Conservation (phyloP, 768 basidiomycete genomes). For the Suillus bovinus region DNA sequence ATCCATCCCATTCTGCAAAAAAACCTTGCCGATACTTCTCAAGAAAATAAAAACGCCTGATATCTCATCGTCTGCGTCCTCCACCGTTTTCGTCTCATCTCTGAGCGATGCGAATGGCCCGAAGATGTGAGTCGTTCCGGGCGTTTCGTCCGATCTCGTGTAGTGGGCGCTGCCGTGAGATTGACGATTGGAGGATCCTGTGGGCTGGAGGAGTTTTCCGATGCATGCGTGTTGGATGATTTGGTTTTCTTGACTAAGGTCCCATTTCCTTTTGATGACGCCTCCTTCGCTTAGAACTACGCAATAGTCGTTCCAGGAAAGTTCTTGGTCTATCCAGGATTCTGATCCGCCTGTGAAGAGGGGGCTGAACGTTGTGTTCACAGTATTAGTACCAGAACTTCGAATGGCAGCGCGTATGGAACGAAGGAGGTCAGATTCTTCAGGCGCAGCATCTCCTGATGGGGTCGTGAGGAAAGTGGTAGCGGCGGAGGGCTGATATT, state of each 20-base stretch:
- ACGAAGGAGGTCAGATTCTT: conserved; percentile 46
- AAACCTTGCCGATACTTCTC: conserved; percentile 72
- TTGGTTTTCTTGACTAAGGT: conserved; percentile 68
- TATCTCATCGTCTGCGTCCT: conserved; percentile 39
- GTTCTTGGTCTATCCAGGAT: conserved; percentile 55
- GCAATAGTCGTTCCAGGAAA: conserved; percentile 66
- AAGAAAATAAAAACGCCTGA: conserved; percentile 77
- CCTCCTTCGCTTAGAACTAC: conserved; percentile 70
- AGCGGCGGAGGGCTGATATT: conserved; percentile 45
- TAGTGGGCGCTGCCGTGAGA: conserved; percentile 31
- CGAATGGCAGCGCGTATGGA: conserved; percentile 62
- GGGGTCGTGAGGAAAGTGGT: conserved; percentile 39
- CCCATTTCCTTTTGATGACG: conserved; percentile 72
- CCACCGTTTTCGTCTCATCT: conserved; percentile 33
- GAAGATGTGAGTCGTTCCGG: conserved; percentile 31
- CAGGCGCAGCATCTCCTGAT: conserved; percentile 13
- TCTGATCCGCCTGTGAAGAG: conserved; percentile 41
- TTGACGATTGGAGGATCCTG: conserved; percentile 26
- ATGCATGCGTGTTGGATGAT: conserved; percentile 78
- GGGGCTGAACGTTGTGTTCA: conserved; percentile 43
- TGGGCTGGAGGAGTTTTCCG: conserved; percentile 65
- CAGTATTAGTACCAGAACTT: conserved; percentile 47
- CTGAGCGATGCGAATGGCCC: conserved; percentile 39
- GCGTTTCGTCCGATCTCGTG: conserved; percentile 21
- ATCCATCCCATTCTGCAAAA: conserved; percentile 66